Evolutionary conservation across 352 stramenopile genomes (phyloP).

Genomic region (Pseudoperonospora humuli): DNA sequence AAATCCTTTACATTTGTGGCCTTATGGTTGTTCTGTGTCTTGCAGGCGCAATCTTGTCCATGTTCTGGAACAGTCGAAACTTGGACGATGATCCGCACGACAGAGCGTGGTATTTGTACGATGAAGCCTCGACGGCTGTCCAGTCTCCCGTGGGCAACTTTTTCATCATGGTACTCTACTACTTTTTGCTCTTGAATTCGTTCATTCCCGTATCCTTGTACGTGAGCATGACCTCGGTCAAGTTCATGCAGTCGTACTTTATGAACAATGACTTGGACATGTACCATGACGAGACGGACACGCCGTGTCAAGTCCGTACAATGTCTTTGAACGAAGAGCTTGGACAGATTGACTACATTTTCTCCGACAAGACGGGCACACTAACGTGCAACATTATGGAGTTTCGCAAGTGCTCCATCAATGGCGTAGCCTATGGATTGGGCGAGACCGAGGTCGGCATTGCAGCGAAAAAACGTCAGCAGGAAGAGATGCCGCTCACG

Average conservation of each 20-base stretch:
- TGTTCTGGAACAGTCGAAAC: conserved; percentile 63
- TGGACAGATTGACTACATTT: conserved; percentile 91
- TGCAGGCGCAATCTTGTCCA: conserved; percentile 48
- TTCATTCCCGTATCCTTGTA: conserved; percentile 95
- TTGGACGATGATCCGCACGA: conserved; percentile 28
- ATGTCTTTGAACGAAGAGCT: conserved; percentile 92
- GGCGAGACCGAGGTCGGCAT: conserved; percentile 83
- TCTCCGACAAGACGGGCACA: conserved; percentile 93
- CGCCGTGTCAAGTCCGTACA: conserved; percentile 85
- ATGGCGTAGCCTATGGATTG: conserved; percentile 89
- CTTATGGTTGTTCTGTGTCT: conserved; percentile 77
- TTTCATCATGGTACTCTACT: conserved; percentile 90
- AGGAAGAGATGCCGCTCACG: conserved; percentile 29
- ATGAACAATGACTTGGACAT: conserved; percentile 91
- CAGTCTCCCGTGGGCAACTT: conserved; percentile 61
- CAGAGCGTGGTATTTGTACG: conserved; percentile 68
- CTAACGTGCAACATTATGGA: conserved; percentile 95
- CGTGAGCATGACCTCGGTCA: conserved; percentile 90
- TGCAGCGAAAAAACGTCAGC: conserved; percentile 50
- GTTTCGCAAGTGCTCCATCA: conserved; percentile 95
- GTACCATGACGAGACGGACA: conserved; percentile 92
- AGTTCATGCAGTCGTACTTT: conserved; percentile 88
- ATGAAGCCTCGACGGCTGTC: conserved; percentile 39
- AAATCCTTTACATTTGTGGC: conserved; percentile 80
- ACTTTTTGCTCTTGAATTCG: conserved; percentile 89